Percentiles rank a stretch among this genome's conserved stretches.
These are phyloP conservation scores for Zygosaccharomyces sapae DNA, from an alignment of 1,139 yeast species.

Conservation along the genomic window DNA sequence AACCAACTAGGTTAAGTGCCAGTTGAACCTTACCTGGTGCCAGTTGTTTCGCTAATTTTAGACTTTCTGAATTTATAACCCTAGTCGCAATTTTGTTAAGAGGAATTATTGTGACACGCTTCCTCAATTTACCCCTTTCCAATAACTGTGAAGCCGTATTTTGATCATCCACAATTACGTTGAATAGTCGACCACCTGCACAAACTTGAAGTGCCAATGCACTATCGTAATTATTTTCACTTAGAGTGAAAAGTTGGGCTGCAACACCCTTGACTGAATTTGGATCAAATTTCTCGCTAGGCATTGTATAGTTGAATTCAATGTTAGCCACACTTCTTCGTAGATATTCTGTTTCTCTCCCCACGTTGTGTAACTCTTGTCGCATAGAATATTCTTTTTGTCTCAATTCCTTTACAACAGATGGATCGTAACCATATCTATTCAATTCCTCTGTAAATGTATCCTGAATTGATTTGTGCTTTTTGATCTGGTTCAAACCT, in stretches of 20 bases:
- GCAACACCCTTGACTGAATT: constrained; percentile 79
- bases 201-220: constrained; percentile 88
- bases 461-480: constrained; percentile 41
- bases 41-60: constrained; percentile 55
- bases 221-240: constrained; percentile 53
- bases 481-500: constrained; percentile 44
- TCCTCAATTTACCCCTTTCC: constrained; percentile 70
- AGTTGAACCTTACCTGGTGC: constrained; percentile 78
- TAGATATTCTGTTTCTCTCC: constrained; percentile 51
- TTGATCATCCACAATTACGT: constrained; percentile 87
- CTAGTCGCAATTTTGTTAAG: constrained; percentile 74
- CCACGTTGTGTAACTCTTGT: constrained; percentile 41
- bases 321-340: constrained; percentile 66
- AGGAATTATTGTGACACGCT: constrained; percentile 89
- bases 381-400: constrained; percentile 41
- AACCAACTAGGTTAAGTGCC: constrained; percentile 76
- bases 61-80: constrained; percentile 42
- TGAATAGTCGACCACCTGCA: constrained; percentile 88
- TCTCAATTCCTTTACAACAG: constrained; percentile 45
- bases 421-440: constrained; percentile 59
- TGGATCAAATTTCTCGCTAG: constrained; percentile 57
- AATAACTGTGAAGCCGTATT: constrained; percentile 76
- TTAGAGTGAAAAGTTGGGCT: constrained; percentile 73
- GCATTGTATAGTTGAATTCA: constrained; percentile 70
- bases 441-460: constrained; percentile 45